These are phyloP conservation scores for Gossypium davidsonii DNA, from an alignment of 441 rosid genomes.

Conservation along the genomic window DNA sequence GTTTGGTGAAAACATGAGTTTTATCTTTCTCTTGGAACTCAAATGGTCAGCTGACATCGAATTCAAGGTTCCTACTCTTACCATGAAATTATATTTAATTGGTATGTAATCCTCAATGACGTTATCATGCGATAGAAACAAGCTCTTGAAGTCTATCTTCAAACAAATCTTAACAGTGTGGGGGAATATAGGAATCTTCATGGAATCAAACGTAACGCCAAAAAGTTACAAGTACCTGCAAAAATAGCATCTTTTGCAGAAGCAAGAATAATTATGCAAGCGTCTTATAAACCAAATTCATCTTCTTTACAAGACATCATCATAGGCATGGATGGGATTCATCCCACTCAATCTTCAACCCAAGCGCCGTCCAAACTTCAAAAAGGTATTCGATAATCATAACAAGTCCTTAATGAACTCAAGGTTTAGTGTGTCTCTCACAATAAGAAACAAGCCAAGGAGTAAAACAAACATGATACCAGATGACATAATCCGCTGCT, in stretches of 20 bases:
- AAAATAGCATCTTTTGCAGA: constrained; percentile 6
- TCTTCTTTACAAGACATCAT: constrained; percentile 12
- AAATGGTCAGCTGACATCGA: neutral
- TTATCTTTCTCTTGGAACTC: neutral
- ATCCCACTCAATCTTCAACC: constrained; percentile 1
- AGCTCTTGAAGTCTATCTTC: constrained; percentile 8
- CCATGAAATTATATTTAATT: neutral
- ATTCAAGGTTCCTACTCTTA: neutral
- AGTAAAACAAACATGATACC: constrained; percentile 73
- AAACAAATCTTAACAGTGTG: constrained; percentile 13
- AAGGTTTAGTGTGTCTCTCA: constrained; percentile 80
- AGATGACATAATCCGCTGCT: constrained; percentile 86
- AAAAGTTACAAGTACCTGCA: constrained; percentile 23
- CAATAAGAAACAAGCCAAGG: constrained; percentile 71
- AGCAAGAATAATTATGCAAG: constrained; percentile 10
- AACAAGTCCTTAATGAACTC: constrained; percentile 77
- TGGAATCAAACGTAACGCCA: constrained; percentile 3
- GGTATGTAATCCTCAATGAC: neutral
- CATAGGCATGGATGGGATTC: neutral
- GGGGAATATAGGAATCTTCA: neutral
- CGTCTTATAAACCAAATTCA: neutral
- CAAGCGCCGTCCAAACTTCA: constrained; percentile 1
- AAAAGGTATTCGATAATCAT: constrained; percentile 22
- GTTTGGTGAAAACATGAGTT: neutral
- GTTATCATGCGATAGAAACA: neutral